Evolutionary conservation across 2,329 filamentous ascomycete genomes (phyloP).

Genomic region (Arthrocladium fulminans): DNA sequence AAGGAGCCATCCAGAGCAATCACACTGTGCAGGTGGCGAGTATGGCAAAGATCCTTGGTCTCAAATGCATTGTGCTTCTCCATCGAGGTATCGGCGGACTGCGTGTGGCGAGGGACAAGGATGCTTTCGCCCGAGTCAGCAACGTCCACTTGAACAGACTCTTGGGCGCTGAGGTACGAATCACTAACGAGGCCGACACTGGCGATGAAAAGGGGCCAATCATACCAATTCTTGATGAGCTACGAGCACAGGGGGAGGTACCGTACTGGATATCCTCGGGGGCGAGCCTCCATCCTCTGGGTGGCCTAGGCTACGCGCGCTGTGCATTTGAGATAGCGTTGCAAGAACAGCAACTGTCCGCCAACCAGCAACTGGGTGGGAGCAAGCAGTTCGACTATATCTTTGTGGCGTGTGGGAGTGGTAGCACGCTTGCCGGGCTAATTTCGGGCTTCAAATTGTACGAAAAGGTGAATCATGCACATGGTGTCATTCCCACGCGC

Average conservation of each 20-base stretch:
- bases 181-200: slow-evolving; percentile 7
- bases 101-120: slow-evolving; percentile 2
- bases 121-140: slow-evolving; percentile 2
- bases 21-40: slow-evolving; percentile 30
- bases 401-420: slow-evolving; percentile 31
- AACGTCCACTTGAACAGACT: slow-evolving; percentile 11
- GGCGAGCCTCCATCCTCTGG: slow-evolving; percentile 9
- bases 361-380: slow-evolving; percentile 8
- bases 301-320: slow-evolving; percentile 10
- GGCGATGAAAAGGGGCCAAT: slow-evolving; percentile 4
- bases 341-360: slow-evolving; percentile 3
- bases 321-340: slow-evolving; percentile 11
- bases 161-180: slow-evolving; percentile 18
- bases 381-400: slow-evolving; percentile 27
- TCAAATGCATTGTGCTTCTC: slow-evolving; percentile 24
- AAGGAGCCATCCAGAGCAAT: slow-evolving; percentile 31
- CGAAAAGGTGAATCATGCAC: slow-evolving; percentile 19
- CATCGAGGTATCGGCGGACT: slow-evolving; percentile 25
- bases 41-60: slow-evolving; percentile 25
- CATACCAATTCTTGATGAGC: slow-evolving; percentile 1
- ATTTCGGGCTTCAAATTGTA: slow-evolving; percentile 29
- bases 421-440: slow-evolving; percentile 29
- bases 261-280: slow-evolving; percentile 11
- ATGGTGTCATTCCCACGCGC: slow-evolving; percentile 9
- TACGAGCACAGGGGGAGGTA: slow-evolving; percentile 2